Base-by-base conservation (phyloP, 176 grass and related monocot species). In the Lolium multiflorum region DNA sequence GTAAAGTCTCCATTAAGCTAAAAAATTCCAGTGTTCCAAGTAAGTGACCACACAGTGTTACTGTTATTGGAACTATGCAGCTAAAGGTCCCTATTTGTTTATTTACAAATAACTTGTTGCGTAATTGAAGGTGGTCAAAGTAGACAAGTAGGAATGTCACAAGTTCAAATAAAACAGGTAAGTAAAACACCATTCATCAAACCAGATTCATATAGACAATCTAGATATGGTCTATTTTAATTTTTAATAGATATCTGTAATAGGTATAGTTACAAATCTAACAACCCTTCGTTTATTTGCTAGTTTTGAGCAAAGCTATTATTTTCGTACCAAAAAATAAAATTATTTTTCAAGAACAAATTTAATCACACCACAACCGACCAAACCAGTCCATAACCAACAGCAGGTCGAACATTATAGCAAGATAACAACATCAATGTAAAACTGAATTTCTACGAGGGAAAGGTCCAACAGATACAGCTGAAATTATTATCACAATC, bases 401-500 rank as follows among this genome's bases (percentile, higher is more conserved):
- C 57, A 43, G 2, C 1, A 14, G 51, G 7, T 26, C 3, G 22
- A 89, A 56, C 64, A 84, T 60, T 5, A 18, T 22, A 49, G 26
- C 3, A 66, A 14, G 8, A 2, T 56, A 7, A 56, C 16, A 56
- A 54, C 51, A 16, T 61, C 58, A 61, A 47, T 2, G 2, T 72
- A 3, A 72, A 72, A 47, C 69, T 72, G 20, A 72, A 7, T n/a
- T 46, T 47, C n/a, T 49, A 73, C 2, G 13, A 48, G 71, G 46
- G n/a, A 73, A 47, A 73, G 43, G 46, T 3, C 71, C 21, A 35
- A 37, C 18, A 78, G 15, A 11, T 1, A 31, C 11, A 67, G 43
- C 11, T 67, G 16, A 82, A 25, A 82, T 54, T 76, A 82, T 31
- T 60, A 71, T 70, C 21, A 2, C 5, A 17, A 61, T 61, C 58